These are phyloP conservation scores for Phytopythium sindhum DNA, from an alignment of 352 stramenopile genomes.

Conservation along the genomic window DNA sequence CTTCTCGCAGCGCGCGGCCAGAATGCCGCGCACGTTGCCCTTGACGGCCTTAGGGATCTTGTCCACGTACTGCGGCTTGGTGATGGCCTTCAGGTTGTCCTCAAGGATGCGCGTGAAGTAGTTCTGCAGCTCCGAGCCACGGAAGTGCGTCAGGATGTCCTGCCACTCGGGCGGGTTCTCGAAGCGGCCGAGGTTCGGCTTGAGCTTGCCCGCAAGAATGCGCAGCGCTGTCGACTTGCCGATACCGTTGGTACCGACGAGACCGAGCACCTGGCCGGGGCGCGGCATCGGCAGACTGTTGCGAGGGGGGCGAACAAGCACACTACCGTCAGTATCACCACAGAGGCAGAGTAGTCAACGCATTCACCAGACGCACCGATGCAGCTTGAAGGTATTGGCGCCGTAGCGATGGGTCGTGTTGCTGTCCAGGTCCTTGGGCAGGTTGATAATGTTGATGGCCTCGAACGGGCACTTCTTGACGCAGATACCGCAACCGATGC, in stretches of 20 bases:
- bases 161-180: conserved; percentile 98
- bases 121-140: conserved; percentile 97
- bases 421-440: conserved; percentile 98
- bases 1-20: conserved; percentile 93
- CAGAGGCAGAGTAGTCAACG: not conserved
- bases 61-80: conserved; percentile 99
- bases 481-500: conserved; percentile 99
- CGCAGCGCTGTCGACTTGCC: conserved; percentile 99
- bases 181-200: conserved; percentile 98
- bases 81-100: conserved; percentile 99
- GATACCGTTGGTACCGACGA: conserved; percentile 99
- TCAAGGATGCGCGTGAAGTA: conserved; percentile 99
- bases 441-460: conserved; percentile 99
- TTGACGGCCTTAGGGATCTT: conserved; percentile 98
- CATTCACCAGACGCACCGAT: conserved; percentile 58
- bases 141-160: conserved; percentile 99
- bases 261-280: conserved; percentile 96
- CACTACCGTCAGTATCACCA: not conserved
- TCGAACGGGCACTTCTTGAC: conserved; percentile 99
- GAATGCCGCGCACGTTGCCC: conserved; percentile 92
- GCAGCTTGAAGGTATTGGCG: conserved; percentile 99
- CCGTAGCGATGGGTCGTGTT: conserved; percentile 99
- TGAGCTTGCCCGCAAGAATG: conserved; percentile 98
- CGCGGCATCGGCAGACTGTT: conserved; percentile 94
- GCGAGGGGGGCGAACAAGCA: conserved; percentile 7